These are phyloP conservation scores for Backusella circina DNA, from an alignment of 192 early-diverging fungal genomes.

Conservation along the genomic window DNA sequence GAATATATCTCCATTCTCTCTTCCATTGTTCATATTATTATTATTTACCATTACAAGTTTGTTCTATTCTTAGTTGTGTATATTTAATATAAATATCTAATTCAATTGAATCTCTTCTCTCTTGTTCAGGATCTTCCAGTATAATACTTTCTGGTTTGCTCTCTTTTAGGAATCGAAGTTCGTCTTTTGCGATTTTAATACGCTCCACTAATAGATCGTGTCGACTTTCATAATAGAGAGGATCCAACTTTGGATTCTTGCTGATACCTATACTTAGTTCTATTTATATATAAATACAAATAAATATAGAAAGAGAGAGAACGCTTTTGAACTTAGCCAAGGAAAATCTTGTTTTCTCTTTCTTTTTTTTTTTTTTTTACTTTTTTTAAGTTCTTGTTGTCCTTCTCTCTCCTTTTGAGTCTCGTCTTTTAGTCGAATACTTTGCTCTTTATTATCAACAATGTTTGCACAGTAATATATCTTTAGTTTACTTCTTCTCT, in stretches of 20 bases:
- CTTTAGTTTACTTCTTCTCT: not conserved
- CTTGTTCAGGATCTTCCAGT: not conserved
- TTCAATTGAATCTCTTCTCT: not conserved
- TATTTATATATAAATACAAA: not conserved
- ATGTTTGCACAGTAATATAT: not conserved
- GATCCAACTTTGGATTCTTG: not conserved
- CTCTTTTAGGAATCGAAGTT: not conserved
- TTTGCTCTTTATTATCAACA: not conserved
- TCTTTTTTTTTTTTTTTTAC: not conserved
- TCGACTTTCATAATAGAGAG: not conserved
- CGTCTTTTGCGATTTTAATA: not conserved
- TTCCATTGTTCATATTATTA: not conserved
- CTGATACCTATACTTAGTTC: not conserved
- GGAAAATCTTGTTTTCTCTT: not conserved
- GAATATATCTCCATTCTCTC: not conserved
- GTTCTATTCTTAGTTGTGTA: not conserved
- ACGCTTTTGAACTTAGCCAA: too few relatives aligned
- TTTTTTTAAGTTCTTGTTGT: not conserved
- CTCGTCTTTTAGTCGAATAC: not conserved
- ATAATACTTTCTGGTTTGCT: not conserved
- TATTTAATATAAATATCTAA: not conserved
- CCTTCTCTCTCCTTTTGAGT: not conserved
- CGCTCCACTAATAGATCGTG: not conserved
- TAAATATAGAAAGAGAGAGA: not conserved
- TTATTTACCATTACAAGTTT: not conserved